Conservation (phyloP, 345 rosid species). For the Sisymbrium altissimum region DNA sequence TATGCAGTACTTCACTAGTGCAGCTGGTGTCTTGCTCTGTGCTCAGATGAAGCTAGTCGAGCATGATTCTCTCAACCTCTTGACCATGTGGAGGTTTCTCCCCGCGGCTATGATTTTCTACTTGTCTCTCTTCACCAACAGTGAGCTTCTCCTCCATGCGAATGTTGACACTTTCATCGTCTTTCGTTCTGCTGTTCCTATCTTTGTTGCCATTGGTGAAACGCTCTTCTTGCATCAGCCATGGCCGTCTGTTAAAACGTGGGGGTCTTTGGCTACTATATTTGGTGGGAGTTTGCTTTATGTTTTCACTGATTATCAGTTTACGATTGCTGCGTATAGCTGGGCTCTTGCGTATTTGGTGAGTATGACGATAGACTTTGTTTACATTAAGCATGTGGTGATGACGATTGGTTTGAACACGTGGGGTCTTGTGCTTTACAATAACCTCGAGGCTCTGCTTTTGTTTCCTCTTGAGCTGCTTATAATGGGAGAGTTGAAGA, state of each 20-base stretch:
- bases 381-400: constrained; percentile 95
- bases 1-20: constrained; percentile 84
- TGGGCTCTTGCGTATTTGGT: constrained; percentile 92
- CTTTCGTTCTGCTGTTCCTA: constrained; percentile 88
- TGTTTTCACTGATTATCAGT: constrained; percentile 84
- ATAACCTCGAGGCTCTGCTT: constrained; percentile 90
- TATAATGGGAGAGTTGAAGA: constrained; percentile 93
- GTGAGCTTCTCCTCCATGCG: constrained; percentile 95
- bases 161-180: constrained; percentile 97
- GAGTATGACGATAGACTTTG: constrained; percentile 96
- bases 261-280: constrained; percentile 76
- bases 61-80: constrained; percentile 59
- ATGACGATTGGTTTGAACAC: constrained; percentile 93
- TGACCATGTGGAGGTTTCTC: constrained; percentile 91
- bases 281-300: constrained; percentile 88
- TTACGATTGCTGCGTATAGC: constrained; percentile 72
- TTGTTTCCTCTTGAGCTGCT: constrained; percentile 89
- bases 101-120: constrained; percentile 95
- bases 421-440: constrained; percentile 96
- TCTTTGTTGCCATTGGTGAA: constrained; percentile 91
- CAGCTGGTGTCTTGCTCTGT: constrained; percentile 67
- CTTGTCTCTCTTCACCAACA: constrained; percentile 87
- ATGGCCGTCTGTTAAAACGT: constrained; percentile 82
- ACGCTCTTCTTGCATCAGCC: constrained; percentile 80
- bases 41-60: constrained; percentile 63